These are phyloP conservation scores for Curvularia verruculosa DNA, from an alignment of 2,329 filamentous ascomycete genomes.

Conservation along the genomic window DNA sequence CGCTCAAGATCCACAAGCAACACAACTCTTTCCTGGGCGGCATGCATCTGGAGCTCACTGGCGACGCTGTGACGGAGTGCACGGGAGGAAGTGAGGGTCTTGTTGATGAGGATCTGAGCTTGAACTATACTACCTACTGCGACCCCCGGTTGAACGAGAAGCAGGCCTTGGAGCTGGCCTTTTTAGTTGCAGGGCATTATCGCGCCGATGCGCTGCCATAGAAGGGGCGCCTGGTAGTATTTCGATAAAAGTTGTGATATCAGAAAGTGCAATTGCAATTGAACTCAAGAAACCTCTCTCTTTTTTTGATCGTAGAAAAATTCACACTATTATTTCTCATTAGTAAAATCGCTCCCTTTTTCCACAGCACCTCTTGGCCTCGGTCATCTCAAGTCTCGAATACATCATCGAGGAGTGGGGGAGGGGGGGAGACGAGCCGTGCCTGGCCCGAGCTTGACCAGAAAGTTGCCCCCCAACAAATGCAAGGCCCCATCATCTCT, in stretches of 20 bases:
- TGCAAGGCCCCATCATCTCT: too few relatives aligned
- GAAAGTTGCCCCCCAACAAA: slow-evolving; percentile 10
- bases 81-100: slow-evolving; percentile 87
- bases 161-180: slow-evolving; percentile 93
- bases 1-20: slow-evolving; percentile 82
- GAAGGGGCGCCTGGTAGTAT: too few relatives aligned
- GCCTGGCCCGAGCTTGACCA: slow-evolving; percentile 11
- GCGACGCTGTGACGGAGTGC: slow-evolving; percentile 95
- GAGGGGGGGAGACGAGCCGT: too few relatives aligned
- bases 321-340: background rate
- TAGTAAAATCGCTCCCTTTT: slow-evolving; percentile 1
- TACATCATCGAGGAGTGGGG: slow-evolving; percentile 20
- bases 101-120: slow-evolving; percentile 83
- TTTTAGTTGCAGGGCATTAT: slow-evolving; percentile 86
- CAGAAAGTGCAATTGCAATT: background rate
- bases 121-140: slow-evolving; percentile 95
- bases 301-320: background rate
- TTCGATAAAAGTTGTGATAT: background rate
- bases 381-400: background rate
- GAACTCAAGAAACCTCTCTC: background rate
- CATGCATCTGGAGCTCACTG: slow-evolving; percentile 92
- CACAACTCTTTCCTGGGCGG: slow-evolving; percentile 87
- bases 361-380: background rate
- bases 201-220: slow-evolving; percentile 51
- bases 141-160: slow-evolving; percentile 97